Conservation (phyloP, 2,329 filamentous ascomycete genomes). For the Gaeumannomyces tritici region DNA sequence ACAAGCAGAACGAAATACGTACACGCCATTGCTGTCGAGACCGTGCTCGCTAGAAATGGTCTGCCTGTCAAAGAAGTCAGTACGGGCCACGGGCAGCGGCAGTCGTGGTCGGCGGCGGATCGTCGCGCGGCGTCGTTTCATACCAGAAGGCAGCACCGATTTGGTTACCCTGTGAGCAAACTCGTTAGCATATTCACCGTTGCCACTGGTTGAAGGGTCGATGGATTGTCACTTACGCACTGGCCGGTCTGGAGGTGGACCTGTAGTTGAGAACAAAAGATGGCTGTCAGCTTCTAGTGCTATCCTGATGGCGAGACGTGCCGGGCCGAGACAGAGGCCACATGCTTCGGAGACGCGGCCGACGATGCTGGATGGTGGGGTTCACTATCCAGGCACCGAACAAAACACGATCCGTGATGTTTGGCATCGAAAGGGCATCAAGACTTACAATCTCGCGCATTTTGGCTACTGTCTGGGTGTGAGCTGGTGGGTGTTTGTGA, state of each 20-base stretch:
- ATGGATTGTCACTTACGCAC: conserved; percentile 59
- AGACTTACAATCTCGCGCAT: conserved; percentile 67
- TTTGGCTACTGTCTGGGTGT: conserved; percentile 28
- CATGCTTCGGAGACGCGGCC: background rate
- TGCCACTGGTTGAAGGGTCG: background rate
- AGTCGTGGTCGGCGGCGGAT: background rate
- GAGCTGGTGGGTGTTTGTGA: background rate
- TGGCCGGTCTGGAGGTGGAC: conserved; percentile 99
- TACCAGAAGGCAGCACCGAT: conserved; percentile 99
- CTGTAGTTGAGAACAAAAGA: conserved; percentile 44
- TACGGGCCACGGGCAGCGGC: conserved; percentile 6
- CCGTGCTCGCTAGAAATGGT: conserved; percentile 86
- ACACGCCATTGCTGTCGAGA: conserved; percentile 94
- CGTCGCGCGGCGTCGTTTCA: conserved; percentile 20
- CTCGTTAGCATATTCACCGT: conserved; percentile 17
- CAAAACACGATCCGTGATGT: background rate
- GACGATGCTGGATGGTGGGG: conserved; percentile 13
- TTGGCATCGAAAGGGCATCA: background rate
- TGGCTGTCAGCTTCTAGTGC: background rate
- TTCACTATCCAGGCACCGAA: conserved; percentile 12
- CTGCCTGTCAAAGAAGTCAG: conserved; percentile 49
- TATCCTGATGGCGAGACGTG: background rate
- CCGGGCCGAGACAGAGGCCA: background rate
- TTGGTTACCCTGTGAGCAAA: conserved; percentile 81
- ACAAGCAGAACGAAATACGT: conserved; percentile 38